Evolutionary conservation across 129 eudicot species (phyloP).

Genomic region (Chrysanthemum makinoi): DNA sequence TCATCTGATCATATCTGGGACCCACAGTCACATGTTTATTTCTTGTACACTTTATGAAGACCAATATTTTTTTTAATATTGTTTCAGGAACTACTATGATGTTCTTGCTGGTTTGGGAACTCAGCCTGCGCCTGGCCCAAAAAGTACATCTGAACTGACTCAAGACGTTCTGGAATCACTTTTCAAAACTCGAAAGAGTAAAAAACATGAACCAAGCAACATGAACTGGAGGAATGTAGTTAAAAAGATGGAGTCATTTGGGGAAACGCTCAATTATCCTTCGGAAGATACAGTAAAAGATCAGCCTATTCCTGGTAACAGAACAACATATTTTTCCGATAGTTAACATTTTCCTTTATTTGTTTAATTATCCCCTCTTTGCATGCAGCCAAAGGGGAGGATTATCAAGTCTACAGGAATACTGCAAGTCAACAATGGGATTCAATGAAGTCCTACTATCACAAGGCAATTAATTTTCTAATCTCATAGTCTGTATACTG

Average conservation of each 20-base stretch:
- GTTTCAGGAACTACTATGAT: slow-evolving; percentile 54
- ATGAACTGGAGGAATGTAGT: slow-evolving; percentile 97
- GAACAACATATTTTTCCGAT: neutral
- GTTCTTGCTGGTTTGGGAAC: slow-evolving; percentile 43
- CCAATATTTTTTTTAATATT: neutral
- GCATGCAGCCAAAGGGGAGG: slow-evolving; percentile 67
- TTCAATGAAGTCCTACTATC: slow-evolving; percentile 71
- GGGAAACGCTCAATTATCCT: slow-evolving; percentile 44
- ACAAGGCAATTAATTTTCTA: slow-evolving; percentile 49
- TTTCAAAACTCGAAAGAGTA: slow-evolving; percentile 66
- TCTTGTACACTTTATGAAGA: neutral
- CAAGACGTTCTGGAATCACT: slow-evolving; percentile 74
- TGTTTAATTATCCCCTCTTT: neutral
- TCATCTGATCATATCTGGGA: neutral
- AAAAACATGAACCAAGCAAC: slow-evolving; percentile 61
- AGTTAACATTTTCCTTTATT: neutral
- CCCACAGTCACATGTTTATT: neutral
- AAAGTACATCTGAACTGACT: slow-evolving; percentile 55
- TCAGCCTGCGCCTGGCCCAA: slow-evolving; percentile 26
- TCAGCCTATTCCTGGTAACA: slow-evolving; percentile 45
- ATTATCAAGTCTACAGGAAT: slow-evolving; percentile 60
- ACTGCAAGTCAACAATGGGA: slow-evolving; percentile 81
- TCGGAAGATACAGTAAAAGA: slow-evolving; percentile 28
- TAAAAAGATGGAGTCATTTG: slow-evolving; percentile 68
- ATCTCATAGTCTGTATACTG: slow-evolving; percentile 7